Evolutionary conservation across 1,139 yeast genomes (phyloP).

Genomic region (Geotrichum candidum): DNA sequence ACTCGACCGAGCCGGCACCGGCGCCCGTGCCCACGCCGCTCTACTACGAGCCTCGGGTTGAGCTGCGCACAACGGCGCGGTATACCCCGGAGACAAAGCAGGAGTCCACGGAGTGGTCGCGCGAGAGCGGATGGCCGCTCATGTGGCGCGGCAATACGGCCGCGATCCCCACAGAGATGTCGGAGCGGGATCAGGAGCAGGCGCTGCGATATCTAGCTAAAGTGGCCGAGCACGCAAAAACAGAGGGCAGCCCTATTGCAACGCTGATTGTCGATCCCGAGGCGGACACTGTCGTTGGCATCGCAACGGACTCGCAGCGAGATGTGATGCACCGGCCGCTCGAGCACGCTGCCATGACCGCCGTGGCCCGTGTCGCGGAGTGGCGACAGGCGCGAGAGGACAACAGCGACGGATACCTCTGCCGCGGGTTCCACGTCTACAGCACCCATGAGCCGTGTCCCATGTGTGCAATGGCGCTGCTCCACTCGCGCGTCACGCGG

Average conservation of each 20-base stretch:
- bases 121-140: slow-evolving; percentile 66
- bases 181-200: slow-evolving; percentile 43
- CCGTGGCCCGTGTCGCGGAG: slow-evolving; percentile 47
- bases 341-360: slow-evolving; percentile 68
- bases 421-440: slow-evolving; percentile 70
- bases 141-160: slow-evolving; percentile 92
- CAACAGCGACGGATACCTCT: slow-evolving; percentile 47
- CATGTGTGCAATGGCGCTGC: slow-evolving; percentile 95
- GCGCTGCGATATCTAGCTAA: slow-evolving; percentile 41
- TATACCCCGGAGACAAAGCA: slow-evolving; percentile 61
- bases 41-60: slow-evolving; percentile 29
- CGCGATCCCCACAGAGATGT: slow-evolving; percentile 59
- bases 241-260: slow-evolving; percentile 26
- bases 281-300: slow-evolving; percentile 36
- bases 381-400: slow-evolving; percentile 2
- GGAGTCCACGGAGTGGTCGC: slow-evolving; percentile 57
- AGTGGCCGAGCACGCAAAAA: slow-evolving; percentile 23
- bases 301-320: slow-evolving; percentile 38
- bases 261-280: slow-evolving; percentile 48
- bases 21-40: slow-evolving; percentile 19
- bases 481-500: slow-evolving; percentile 77
- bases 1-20: slow-evolving; percentile 15
- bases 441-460: slow-evolving; percentile 95
- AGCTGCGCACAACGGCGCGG: slow-evolving; percentile 41
- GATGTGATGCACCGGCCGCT: slow-evolving; percentile 42